Conservation (phyloP, 371 early-diverging fungal species). For the Mucor lusitanicus region DNA sequence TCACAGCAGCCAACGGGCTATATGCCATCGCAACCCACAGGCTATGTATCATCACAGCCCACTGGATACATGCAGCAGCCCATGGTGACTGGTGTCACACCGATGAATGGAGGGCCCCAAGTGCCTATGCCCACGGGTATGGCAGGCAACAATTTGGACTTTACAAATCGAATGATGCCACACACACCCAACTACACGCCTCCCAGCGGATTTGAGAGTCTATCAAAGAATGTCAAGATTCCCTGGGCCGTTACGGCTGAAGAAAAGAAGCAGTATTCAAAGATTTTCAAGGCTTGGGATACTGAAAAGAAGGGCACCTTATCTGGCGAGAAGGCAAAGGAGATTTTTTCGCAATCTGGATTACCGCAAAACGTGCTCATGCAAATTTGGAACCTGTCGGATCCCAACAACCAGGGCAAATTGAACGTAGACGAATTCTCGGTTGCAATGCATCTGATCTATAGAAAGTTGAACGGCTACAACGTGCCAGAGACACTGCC, state of each 20-base stretch:
- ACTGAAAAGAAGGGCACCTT: constrained; percentile 73
- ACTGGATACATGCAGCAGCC: constrained; percentile 35
- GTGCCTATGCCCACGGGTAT: constrained; percentile 48
- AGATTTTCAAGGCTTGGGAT: constrained; percentile 91
- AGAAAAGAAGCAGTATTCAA: constrained; percentile 81
- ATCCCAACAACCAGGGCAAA: constrained; percentile 83
- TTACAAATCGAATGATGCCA: constrained; percentile 55
- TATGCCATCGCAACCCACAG: constrained; percentile 6
- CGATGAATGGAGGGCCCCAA: constrained; percentile 12
- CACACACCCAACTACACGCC: constrained; percentile 19
- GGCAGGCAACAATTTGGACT: constrained; percentile 39
- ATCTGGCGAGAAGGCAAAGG: constrained; percentile 78
- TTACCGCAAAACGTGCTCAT: constrained; percentile 75
- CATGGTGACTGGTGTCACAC: constrained; percentile 37
- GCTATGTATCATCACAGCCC: constrained; percentile 12
- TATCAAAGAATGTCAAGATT: constrained; percentile 41
- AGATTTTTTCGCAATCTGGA: constrained; percentile 88
- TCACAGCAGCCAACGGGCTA: constrained; percentile 11
- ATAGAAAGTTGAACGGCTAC: constrained; percentile 76
- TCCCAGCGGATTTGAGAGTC: constrained; percentile 29
- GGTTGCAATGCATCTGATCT: constrained; percentile 93
- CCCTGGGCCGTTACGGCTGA: constrained; percentile 81
- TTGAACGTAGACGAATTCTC: constrained; percentile 91
- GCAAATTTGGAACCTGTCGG: constrained; percentile 88
- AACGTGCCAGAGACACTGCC: constrained; percentile 82